A percentile compares a stretch with the other conserved stretches of the same genome.
Evolutionary conservation across 2,329 filamentous ascomycete species (phyloP).

Genomic region (Microsporum canis): DNA sequence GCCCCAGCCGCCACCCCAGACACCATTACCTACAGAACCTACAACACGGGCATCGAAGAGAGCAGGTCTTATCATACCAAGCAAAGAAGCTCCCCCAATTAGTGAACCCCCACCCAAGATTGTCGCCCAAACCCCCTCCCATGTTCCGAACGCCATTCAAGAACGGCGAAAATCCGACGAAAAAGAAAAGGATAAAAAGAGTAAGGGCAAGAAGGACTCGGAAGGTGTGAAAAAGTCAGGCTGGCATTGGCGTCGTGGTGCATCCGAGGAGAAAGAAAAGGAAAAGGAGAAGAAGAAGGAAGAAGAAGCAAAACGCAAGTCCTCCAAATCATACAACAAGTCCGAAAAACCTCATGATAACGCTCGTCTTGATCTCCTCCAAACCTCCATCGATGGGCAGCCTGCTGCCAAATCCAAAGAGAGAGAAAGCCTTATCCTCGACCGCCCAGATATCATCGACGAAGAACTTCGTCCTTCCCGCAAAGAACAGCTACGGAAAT

Average conservation of each 20-base stretch:
- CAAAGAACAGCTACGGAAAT: constrained; percentile 68
- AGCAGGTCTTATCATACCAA: constrained; percentile 22
- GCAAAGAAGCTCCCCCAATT: constrained; percentile 36
- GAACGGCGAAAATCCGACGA: constrained; percentile 1
- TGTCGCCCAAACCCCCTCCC: background rate
- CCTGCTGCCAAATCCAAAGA: constrained; percentile 16
- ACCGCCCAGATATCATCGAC: constrained; percentile 65
- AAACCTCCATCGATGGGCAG: constrained; percentile 65
- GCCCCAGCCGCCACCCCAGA: constrained; percentile 39
- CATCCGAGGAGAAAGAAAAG: constrained; percentile 50
- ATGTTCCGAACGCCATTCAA: background rate
- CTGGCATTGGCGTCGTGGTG: constrained; percentile 63
- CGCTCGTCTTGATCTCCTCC: constrained; percentile 71
- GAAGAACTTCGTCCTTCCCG: constrained; percentile 52
- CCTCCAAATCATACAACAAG: constrained; percentile 45
- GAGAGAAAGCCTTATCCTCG: constrained; percentile 72
- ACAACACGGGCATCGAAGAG: constrained; percentile 24
- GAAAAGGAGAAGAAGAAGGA: constrained; percentile 42
- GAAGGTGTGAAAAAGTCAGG: constrained; percentile 64
- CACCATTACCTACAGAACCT: constrained; percentile 18
- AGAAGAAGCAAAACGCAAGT: constrained; percentile 54
- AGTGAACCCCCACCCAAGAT: constrained; percentile 49
- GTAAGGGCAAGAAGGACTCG: constrained; percentile 58
- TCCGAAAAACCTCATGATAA: constrained; percentile 57
- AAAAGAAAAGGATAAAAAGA: constrained; percentile 59